Conservation (phyloP, 768 basidiomycete genomes). For the Mycena vulgaris region DNA sequence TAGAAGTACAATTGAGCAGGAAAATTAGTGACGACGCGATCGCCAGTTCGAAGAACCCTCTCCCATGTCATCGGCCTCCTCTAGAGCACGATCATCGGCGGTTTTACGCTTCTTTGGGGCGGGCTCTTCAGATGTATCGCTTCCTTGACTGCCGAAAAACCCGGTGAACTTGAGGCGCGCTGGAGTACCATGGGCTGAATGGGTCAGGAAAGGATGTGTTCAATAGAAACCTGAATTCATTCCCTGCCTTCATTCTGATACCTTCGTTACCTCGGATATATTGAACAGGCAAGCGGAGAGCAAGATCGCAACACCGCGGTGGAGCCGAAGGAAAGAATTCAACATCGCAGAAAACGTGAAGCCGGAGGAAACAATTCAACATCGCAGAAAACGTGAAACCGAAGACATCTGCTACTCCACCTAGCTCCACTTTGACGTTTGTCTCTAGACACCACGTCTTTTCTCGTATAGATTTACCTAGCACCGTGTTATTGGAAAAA, state of each 20-base stretch:
- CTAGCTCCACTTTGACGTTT: slow-evolving; percentile 2
- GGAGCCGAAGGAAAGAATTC: slow-evolving; percentile 1
- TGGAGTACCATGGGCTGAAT: not conserved
- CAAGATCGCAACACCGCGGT: not conserved
- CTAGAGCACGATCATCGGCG: no score
- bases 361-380: slow-evolving; percentile 1
- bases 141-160: not conserved
- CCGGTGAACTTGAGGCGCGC: no score
- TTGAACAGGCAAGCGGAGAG: not conserved
- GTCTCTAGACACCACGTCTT: no score
- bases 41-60: no score
- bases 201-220: not conserved
- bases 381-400: slow-evolving; percentile 3
- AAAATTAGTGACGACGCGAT: no score
- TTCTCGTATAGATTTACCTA: no score
- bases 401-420: not conserved
- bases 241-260: not conserved
- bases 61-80: no score
- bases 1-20: no score
- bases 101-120: not conserved
- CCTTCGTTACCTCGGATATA: not conserved
- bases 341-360: slow-evolving; percentile 2
- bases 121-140: not conserved
- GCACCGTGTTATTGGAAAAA: no score
- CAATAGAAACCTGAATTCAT: not conserved